Base-by-base conservation (phyloP, 2,329 filamentous ascomycete genomes). In the Teratosphaeria viscida region DNA sequence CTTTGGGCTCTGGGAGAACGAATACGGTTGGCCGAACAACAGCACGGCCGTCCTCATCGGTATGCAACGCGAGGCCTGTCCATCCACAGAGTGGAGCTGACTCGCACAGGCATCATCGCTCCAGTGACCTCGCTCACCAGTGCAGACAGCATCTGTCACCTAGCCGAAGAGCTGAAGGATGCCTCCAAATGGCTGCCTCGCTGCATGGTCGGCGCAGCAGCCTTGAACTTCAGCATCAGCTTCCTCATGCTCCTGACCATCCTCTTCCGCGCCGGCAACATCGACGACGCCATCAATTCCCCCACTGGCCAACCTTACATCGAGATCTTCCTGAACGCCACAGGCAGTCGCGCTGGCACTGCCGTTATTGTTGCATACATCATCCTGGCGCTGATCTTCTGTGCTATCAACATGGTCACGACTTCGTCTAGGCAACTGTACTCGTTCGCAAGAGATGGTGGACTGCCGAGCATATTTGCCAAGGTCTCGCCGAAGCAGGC, bases 211-310 rank as follows among this genome's bases (percentile, higher is more conserved):
- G 23, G 52, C 12, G 23, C 52, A 14, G 29, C 52, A 19, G 23
- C 23, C 19, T 32, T 53, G 12, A 53, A 53, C 52, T 53, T 32
- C 52, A 32, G 52, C 14, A 26, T 53, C 5, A 32, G 52, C 29
- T 53, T 53, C 29, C 52, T 53, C 29, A 53, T 11, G 59, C 59
- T 57, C 62, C 16, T 34, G 19, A 49, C 55, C 16, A 39, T 23
- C 23, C 23, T 57, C 19, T 43, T 57, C 34, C 37, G 55, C 37
- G 29, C 37, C 10, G 39, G n/a, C 29, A 35, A 49, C 55, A 27
- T 57, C 55, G 55, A 57, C 29, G 52, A 26, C 16, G 52, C 52
- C 11, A 32, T 53, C 8, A 53, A 53, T 23, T 26, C 23, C 23
- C 52, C 29, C 5, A 53, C 52, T 16, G 52, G 52, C 19, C 23